Percentiles rank a stretch among this genome's conserved stretches.
These are phyloP conservation scores for Naganishia vaughanmartiniae DNA, from an alignment of 768 basidiomycete species.

Conservation along the genomic window DNA sequence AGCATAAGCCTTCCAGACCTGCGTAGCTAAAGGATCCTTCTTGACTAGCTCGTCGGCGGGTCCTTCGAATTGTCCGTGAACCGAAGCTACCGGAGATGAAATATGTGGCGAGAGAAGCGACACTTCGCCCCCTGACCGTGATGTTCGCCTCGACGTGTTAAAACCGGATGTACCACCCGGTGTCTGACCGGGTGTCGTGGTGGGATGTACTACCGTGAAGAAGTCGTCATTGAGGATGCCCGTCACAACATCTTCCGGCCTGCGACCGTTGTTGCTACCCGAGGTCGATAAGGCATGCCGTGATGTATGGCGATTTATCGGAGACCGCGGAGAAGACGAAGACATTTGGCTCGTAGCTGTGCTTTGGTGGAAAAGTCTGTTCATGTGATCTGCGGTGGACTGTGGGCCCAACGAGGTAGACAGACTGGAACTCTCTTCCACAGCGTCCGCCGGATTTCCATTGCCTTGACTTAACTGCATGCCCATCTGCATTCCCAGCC, in stretches of 20 bases:
- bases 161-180: constrained; percentile 30
- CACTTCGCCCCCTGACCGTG: constrained; percentile 28
- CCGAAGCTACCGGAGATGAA: constrained; percentile 28
- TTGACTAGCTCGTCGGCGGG: constrained; percentile 47
- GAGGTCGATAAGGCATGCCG: constrained; percentile 3
- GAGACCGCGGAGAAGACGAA: constrained; percentile 1
- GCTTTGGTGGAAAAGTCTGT: constrained; percentile 11
- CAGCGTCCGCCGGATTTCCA: background rate
- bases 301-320: background rate
- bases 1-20: constrained; percentile 96
- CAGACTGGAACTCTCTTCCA: constrained; percentile 3
- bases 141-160: constrained; percentile 37
- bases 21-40: constrained; percentile 87
- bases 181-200: constrained; percentile 32
- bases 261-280: background rate
- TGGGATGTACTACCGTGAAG: constrained; percentile 35
- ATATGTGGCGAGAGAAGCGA: constrained; percentile 34
- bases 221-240: constrained; percentile 49
- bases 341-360: constrained; percentile 21
- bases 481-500: constrained; percentile 51
- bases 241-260: constrained; percentile 36
- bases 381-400: constrained; percentile 6
- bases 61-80: background rate
- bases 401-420: constrained; percentile 7
- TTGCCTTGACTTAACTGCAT: constrained; percentile 39